Evolutionary conservation across 495 filamentous ascomycete genomes (phyloP).

Genomic region (Daldinia caldariorum): DNA sequence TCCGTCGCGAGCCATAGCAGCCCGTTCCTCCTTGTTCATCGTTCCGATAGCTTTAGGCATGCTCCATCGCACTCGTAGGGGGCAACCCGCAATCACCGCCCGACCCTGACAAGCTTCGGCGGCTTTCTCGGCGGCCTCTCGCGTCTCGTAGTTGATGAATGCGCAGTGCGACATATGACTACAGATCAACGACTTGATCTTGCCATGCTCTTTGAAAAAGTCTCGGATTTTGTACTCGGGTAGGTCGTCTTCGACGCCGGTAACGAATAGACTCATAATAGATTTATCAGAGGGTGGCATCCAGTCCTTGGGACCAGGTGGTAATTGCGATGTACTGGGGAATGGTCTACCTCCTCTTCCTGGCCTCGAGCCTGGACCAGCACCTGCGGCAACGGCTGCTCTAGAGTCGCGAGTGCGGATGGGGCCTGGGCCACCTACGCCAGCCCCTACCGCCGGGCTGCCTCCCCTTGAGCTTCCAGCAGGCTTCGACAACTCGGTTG

Average conservation of each 20-base stretch:
- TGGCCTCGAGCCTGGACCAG: constrained; percentile 51
- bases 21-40: constrained; percentile 83
- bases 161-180: constrained; percentile 97
- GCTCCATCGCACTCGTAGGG: constrained; percentile 89
- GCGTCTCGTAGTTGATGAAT: constrained; percentile 89
- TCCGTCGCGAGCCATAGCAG: constrained; percentile 77
- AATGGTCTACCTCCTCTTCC: constrained; percentile 64
- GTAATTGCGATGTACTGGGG: constrained; percentile 75
- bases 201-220: constrained; percentile 88
- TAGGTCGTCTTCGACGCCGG: constrained; percentile 94
- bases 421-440: constrained; percentile 66
- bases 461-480: constrained; percentile 55
- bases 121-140: constrained; percentile 84
- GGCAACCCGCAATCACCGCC: constrained; percentile 84
- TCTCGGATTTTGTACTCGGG: constrained; percentile 90
- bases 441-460: constrained; percentile 57
- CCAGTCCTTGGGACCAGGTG: constrained; percentile 83
- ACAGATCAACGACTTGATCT: constrained; percentile 88
- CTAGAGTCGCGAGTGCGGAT: constrained; percentile 73
- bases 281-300: constrained; percentile 81
- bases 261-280: constrained; percentile 91
- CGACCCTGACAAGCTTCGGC: constrained; percentile 86
- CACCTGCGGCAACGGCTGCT: constrained; percentile 55
- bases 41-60: constrained; percentile 89
- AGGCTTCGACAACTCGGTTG: constrained; percentile 53